These are phyloP conservation scores for Magnolia officinalis DNA, from an alignment of 164 flowering plant species.

Conservation along the genomic window DNA sequence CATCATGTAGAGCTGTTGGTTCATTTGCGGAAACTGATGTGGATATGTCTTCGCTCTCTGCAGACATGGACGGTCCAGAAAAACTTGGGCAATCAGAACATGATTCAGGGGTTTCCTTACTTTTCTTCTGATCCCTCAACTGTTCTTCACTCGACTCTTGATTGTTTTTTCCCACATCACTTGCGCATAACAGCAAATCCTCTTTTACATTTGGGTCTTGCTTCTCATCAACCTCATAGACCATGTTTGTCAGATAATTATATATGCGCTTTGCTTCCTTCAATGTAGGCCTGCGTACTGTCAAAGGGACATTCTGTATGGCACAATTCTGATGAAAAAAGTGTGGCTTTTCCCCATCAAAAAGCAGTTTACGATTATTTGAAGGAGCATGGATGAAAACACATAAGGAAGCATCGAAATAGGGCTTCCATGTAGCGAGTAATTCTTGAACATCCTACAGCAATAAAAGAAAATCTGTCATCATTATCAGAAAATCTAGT, in stretches of 20 bases:
- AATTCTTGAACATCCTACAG: slow-evolving; percentile 76
- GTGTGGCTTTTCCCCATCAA: slow-evolving; percentile 63
- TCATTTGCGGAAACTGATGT: slow-evolving; percentile 12
- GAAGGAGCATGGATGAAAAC: slow-evolving; percentile 76
- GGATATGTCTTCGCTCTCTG: slow-evolving; percentile 31
- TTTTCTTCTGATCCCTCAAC: slow-evolving; percentile 16
- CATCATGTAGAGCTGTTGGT: slow-evolving; percentile 74
- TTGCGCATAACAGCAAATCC: slow-evolving; percentile 13
- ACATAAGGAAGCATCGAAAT: slow-evolving; percentile 69
- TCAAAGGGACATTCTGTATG: slow-evolving; percentile 57
- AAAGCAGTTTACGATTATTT: slow-evolving; percentile 66
- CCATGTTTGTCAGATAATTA: slow-evolving; percentile 48
- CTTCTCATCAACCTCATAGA: slow-evolving; percentile 44
- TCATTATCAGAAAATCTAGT: too few relatives aligned
- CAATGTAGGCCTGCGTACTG: slow-evolving; percentile 80
- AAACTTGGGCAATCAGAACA: slow-evolving; percentile 19
- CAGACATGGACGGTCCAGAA: slow-evolving; percentile 24
- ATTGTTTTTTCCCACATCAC: not conserved
- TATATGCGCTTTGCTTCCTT: slow-evolving; percentile 78
- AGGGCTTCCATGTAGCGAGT: slow-evolving; percentile 78
- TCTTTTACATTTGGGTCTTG: slow-evolving; percentile 17
- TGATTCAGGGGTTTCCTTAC: slow-evolving; percentile 24
- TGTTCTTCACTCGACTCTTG: slow-evolving; percentile 15
- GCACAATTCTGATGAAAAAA: slow-evolving; percentile 41
- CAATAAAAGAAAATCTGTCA: slow-evolving; percentile 1